phyloP scores from a whole-genome alignment of 352 stramenopile genomes.

The Phytopythium litorale region DNA sequence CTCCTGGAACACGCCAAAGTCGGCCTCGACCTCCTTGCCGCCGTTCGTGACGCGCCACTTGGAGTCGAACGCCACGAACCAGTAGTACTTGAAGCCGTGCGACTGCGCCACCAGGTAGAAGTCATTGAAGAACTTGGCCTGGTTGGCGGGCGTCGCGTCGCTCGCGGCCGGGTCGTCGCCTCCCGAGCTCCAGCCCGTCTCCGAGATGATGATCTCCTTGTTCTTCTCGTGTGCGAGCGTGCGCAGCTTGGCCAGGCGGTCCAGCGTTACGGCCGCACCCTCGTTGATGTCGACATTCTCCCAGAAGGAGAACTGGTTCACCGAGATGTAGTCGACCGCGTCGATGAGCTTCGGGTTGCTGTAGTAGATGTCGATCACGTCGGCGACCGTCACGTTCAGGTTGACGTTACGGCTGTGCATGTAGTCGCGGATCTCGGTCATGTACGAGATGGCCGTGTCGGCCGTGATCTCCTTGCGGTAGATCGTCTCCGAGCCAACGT shows the following conservation, averaged over 20 bases:
- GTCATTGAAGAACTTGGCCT: constrained; percentile 66
- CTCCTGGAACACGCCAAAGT: constrained; percentile 63
- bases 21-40: constrained; percentile 45
- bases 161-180: constrained; percentile 25
- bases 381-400: constrained; percentile 61
- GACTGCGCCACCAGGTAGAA: constrained; percentile 53
- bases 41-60: constrained; percentile 46
- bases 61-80: constrained; percentile 68
- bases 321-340: constrained; percentile 59
- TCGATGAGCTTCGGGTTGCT: constrained; percentile 51
- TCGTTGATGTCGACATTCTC: constrained; percentile 45
- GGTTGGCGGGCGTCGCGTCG: constrained; percentile 40
- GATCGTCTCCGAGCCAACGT: constrained; percentile 66
- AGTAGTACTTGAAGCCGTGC: constrained; percentile 65
- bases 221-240: constrained; percentile 32
- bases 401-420: constrained; percentile 32
- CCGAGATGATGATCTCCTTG: constrained; percentile 66
- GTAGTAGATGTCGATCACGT: constrained; percentile 71
- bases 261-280: constrained; percentile 38
- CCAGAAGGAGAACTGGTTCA: constrained; percentile 85
- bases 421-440: constrained; percentile 56
- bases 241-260: constrained; percentile 50
- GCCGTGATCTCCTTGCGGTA: constrained; percentile 58
- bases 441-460: constrained; percentile 45
- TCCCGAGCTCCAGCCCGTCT: constrained; percentile 60